A percentile compares a stretch with the other conserved stretches of the same genome.
These are phyloP conservation scores for Aspergillus sp. DNA, from an alignment of 2,329 filamentous ascomycete species.

Conservation along the genomic window DNA sequence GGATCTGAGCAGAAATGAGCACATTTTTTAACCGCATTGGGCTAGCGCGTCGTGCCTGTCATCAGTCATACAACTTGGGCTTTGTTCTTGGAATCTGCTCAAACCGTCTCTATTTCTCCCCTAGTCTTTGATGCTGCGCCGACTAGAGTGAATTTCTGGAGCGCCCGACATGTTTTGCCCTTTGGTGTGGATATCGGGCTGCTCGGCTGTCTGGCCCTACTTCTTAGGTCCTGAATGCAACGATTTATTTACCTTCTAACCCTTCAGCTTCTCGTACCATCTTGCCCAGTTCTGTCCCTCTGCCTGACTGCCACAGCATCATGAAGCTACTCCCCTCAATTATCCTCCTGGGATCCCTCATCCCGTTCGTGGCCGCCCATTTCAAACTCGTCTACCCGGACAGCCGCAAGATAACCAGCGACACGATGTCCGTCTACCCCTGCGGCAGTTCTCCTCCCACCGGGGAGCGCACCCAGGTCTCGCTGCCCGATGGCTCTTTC, in stretches of 20 bases:
- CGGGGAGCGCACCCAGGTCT: constrained; percentile 39
- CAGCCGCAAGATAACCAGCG: constrained; percentile 41
- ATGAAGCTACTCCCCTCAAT: constrained; percentile 30
- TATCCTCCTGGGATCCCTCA: constrained; percentile 30
- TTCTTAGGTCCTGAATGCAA: too few species aligned
- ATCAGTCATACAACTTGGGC: neutral
- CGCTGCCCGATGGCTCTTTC: constrained; percentile 39
- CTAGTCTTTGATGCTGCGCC: too few species aligned
- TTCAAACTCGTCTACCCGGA: constrained; percentile 47
- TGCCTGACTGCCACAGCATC: constrained; percentile 2
- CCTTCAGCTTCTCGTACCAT: neutral
- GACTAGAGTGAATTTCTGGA: too few species aligned
- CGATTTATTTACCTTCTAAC: too few species aligned
- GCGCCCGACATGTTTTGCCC: too few species aligned
- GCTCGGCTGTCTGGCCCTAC: too few species aligned
- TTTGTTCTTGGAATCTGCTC: neutral
- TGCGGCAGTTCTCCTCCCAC: constrained; percentile 44
- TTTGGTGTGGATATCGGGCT: too few species aligned
- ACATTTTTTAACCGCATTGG: constrained; percentile 16
- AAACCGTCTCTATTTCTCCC: neutral
- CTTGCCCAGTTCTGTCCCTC: neutral
- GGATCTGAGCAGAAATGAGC: constrained; percentile 22
- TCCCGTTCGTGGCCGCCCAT: constrained; percentile 44
- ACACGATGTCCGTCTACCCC: constrained; percentile 38
- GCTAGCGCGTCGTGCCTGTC: neutral